These are phyloP conservation scores for Dendrobium officinale DNA, from an alignment of 106 monocot genomes.

Conservation along the genomic window DNA sequence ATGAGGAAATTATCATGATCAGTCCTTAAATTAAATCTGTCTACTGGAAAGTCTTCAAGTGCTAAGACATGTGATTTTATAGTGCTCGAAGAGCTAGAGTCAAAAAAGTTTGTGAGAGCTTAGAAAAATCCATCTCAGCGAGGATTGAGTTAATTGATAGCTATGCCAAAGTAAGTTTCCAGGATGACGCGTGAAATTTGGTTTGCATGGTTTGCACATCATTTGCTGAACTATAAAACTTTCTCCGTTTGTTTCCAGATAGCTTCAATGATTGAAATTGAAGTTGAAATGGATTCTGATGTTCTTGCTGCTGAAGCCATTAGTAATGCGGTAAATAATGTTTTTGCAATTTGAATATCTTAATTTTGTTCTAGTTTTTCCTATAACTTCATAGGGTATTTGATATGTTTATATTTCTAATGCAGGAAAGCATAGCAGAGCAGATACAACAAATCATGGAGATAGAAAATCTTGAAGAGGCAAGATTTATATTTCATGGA, in stretches of 20 bases:
- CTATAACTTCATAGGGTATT: neutral
- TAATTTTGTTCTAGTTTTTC: neutral
- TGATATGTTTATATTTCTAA: neutral
- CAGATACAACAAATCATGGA: conserved; percentile 96
- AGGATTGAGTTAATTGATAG: conserved; percentile 86
- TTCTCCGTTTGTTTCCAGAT: conserved; percentile 32
- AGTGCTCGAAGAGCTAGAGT: conserved; percentile 76
- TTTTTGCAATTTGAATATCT: neutral
- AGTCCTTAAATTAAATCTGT: neutral
- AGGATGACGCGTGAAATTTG: neutral
- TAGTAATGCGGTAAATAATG: conserved; percentile 56
- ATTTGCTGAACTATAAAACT: neutral
- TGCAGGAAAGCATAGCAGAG: conserved; percentile 75
- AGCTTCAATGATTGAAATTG: conserved; percentile 99
- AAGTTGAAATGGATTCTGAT: conserved; percentile 97
- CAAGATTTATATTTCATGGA: conserved; percentile 19
- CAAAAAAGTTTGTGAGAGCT: conserved; percentile 73
- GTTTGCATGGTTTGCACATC: neutral
- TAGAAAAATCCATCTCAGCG: conserved; percentile 69
- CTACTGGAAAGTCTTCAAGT: neutral
- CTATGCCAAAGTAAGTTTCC: conserved; percentile 79
- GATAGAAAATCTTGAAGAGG: conserved; percentile 96
- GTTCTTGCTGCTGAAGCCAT: conserved; percentile 77
- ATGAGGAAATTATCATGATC: too few relatives aligned
- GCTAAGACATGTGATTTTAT: conserved; percentile 10